Evolutionary conservation across 345 rosid species (phyloP), one percentile per base, ranked within the genome.

Genomic region (Raphanus raphanistrum): DNA sequence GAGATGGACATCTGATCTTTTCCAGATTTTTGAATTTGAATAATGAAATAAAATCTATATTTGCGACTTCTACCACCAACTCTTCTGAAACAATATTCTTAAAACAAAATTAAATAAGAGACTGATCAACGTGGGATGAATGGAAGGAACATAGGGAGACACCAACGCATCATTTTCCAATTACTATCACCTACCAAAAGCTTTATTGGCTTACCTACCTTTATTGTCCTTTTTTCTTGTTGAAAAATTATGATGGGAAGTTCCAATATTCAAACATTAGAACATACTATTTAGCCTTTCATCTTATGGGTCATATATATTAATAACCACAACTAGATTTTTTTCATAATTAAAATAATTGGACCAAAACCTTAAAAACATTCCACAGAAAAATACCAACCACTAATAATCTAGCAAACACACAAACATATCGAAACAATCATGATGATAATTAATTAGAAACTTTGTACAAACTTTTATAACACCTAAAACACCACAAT

Each of bases 201-300:
- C 7, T 79, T 79, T 67, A 36, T 78, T 48, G 73, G 77, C 82
- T 45, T 79, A 79, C 82, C 82, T 50, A 72, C 70, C 55, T 60
- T 6, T 79, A 27, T 68, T 68, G 82, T 73, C 73, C 21, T 38
- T 35, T 43, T 48, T 48, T 48, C 55, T 73, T 73, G 78, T 74
- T 68, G 62, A 66, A 52, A 67, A 68, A 67, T 73, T 79, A 62
- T 79, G 68, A 66, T 73, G 74, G 27, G 48, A 71, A 72, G n/a
- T 72, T 72, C 48, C 50, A 57, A 17, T 38, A 11, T 63, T 55
- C 63, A 60, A 12, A 50, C 21, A 45, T 15, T 45, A 45, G 52
- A 45, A 45, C 52, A 13, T 52, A 16, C 58, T 52, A 52, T 16
- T 15, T 9, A 6, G 25, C 55, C n/a, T 48, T 66, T 48, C 13